Evolutionary conservation across 1,284 basidiomycete species (phyloP), one percentile per base, ranked within the genome.

Genomic region (Malassezia vespertilionis): DNA sequence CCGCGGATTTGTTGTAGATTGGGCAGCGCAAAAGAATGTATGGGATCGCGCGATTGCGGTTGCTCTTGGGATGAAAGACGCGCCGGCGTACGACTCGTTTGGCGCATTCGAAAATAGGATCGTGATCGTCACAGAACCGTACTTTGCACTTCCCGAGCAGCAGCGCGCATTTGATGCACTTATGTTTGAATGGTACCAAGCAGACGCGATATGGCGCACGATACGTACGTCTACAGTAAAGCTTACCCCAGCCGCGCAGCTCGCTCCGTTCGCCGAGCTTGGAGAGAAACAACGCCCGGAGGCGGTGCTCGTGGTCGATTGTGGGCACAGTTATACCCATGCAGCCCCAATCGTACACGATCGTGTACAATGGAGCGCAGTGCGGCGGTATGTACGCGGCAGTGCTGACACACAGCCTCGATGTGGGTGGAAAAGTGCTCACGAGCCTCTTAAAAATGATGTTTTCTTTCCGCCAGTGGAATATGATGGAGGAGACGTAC

Each of bases 401-500:
- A 6, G 7, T 20, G 11, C 38, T 42, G 4, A 40, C 18, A n/a
- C 39, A 50, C 63, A 89, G 89, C 56, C 80, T 95, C 64, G 87
- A 93, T 60, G 79, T 93, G 22, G 89, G 89, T 41, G 90, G 90
- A 40, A 93, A 93, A 72, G 76, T 95, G 11, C 72, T 96, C 46
- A 95, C 90, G 21, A 95, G 93, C 72, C 84, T 91, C 43, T 77
- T 96, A 27, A 93, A 95, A 65, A 86, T 90, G 66, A 77, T 89
- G 39, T 80, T 91, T 10, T 91, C 87, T 10, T 95, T 86, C 71
- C 81, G 87, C 24, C 90, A 96, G 65, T 91, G 86, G 84, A 88
- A 95, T 71, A 87, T 95, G 84, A 88, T 89, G 80, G 88, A 95
- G 66, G 84, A 93, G 73, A 88, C 86, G 1, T 80, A 83, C 71